A percentile compares a stretch with the other conserved stretches of the same genome.
These are phyloP conservation scores for Tetradesmus obliquus DNA, from an alignment of 139 green algal genomes.

Conservation along the genomic window DNA sequence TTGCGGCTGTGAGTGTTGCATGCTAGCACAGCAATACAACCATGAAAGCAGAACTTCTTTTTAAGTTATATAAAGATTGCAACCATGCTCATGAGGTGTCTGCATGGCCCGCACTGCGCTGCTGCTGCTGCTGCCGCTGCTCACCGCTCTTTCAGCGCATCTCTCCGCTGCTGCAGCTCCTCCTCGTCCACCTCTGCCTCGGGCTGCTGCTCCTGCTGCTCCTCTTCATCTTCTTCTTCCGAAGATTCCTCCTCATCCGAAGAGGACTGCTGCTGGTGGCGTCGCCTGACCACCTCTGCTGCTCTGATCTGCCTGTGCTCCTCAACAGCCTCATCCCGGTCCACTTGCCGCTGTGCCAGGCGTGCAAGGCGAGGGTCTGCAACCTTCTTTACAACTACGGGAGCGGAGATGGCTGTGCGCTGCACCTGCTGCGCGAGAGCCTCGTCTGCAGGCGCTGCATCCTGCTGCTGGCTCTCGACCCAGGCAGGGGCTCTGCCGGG, in stretches of 20 bases:
- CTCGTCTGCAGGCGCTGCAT: conserved; percentile 16
- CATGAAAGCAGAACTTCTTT: neutral
- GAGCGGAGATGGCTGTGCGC: conserved; percentile 66
- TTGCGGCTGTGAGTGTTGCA: neutral
- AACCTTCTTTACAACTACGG: conserved; percentile 74
- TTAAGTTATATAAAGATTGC: no score
- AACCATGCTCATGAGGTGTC: neutral
- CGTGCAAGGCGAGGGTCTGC: conserved; percentile 74
- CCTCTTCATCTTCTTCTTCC: conserved; percentile 39
- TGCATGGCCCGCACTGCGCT: neutral
- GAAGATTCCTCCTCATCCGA: conserved; percentile 47
- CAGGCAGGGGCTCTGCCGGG: conserved; percentile 88
- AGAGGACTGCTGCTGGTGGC: conserved; percentile 18
- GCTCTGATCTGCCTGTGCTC: conserved; percentile 57
- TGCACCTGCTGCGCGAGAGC: conserved; percentile 47
- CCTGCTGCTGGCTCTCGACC: conserved; percentile 61
- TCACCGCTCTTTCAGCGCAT: conserved; percentile 65
- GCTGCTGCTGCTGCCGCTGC: neutral
- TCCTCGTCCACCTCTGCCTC: conserved; percentile 72
- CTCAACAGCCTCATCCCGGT: conserved; percentile 52
- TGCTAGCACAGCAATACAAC: neutral
- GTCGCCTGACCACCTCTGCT: conserved; percentile 61
- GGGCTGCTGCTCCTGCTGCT: conserved; percentile 49
- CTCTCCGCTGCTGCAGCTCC: conserved; percentile 54
- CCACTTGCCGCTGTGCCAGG: conserved; percentile 55